phyloP scores from a whole-genome alignment of 163 green algal genomes.

The Volvox carteri region DNA sequence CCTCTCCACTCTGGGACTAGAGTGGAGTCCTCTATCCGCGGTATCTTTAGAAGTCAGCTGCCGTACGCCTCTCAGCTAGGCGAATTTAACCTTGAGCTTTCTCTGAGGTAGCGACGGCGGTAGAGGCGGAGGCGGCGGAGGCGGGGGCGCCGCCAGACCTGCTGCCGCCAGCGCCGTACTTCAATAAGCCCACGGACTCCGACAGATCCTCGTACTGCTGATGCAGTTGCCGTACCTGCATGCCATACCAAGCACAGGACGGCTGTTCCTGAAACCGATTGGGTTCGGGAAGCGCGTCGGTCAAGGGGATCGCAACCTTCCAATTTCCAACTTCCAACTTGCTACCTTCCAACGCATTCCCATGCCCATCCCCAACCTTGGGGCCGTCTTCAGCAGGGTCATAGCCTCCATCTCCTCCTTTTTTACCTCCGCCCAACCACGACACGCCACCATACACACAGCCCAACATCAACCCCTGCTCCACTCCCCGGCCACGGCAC shows the following conservation, averaged over 20 bases:
- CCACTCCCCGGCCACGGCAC: background rate
- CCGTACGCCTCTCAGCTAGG: no score
- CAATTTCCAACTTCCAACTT: background rate
- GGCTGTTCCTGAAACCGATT: background rate
- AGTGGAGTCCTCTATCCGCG: no score
- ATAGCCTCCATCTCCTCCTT: no score
- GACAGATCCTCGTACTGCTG: slow-evolving; percentile 20
- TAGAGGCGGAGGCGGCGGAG: no score
- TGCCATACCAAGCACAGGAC: background rate
- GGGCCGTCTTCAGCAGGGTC: no score
- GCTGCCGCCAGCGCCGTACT: background rate
- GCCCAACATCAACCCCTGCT: background rate
- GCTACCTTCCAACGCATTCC: background rate
- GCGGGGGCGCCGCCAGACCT: no score
- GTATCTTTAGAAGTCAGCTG: no score
- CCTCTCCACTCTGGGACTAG: no score
- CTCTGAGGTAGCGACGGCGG: no score
- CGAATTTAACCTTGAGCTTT: no score
- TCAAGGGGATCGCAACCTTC: background rate
- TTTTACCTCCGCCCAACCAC: background rate
- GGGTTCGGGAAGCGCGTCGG: background rate
- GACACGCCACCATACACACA: background rate
- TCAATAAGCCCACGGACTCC: background rate
- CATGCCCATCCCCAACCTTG: background rate
- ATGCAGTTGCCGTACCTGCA: slow-evolving; percentile 2